Conservation (phyloP, 352 stramenopile genomes). For the Phytophthora aleatoria region DNA sequence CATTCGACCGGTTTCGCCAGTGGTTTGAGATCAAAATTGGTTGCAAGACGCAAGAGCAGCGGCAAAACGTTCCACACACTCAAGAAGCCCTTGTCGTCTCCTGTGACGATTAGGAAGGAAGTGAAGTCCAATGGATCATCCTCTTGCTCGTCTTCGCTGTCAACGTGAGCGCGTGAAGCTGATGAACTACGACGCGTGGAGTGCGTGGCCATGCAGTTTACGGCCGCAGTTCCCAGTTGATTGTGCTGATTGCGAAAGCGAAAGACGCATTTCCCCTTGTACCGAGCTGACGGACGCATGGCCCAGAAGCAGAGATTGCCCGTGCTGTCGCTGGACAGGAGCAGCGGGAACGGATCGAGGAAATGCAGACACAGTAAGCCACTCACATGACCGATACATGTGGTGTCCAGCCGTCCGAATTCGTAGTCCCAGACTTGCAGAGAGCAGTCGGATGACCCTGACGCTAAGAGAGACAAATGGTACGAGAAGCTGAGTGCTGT, state of each 20-base stretch:
- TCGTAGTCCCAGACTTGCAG: constrained; percentile 90
- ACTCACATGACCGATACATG: constrained; percentile 75
- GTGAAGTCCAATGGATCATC: constrained; percentile 35
- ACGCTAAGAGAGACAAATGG: constrained; percentile 78
- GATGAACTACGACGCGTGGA: constrained; percentile 22
- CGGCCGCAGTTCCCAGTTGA: constrained; percentile 41
- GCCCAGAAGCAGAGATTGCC: constrained; percentile 83
- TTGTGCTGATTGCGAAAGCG: constrained; percentile 68
- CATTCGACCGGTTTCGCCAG: constrained; percentile 69
- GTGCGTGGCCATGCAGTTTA: constrained; percentile 54
- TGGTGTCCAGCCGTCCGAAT: constrained; percentile 80
- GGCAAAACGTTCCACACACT: constrained; percentile 75
- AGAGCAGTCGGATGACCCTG: constrained; percentile 66
- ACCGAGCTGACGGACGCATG: constrained; percentile 57
- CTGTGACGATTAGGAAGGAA: constrained; percentile 63
- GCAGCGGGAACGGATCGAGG: constrained; percentile 72
- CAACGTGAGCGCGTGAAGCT: not conserved
- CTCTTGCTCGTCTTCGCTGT: constrained; percentile 23
- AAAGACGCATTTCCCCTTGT: constrained; percentile 78
- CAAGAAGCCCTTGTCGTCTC: constrained; percentile 81
- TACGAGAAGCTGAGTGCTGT: constrained; percentile 77
- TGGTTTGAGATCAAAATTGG: constrained; percentile 48
- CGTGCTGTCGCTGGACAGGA: constrained; percentile 68
- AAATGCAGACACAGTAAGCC: constrained; percentile 71
- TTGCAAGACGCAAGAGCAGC: constrained; percentile 63